phyloP scores from a whole-genome alignment of 2,329 filamentous ascomycete species.

The Colletotrichum karsti region DNA sequence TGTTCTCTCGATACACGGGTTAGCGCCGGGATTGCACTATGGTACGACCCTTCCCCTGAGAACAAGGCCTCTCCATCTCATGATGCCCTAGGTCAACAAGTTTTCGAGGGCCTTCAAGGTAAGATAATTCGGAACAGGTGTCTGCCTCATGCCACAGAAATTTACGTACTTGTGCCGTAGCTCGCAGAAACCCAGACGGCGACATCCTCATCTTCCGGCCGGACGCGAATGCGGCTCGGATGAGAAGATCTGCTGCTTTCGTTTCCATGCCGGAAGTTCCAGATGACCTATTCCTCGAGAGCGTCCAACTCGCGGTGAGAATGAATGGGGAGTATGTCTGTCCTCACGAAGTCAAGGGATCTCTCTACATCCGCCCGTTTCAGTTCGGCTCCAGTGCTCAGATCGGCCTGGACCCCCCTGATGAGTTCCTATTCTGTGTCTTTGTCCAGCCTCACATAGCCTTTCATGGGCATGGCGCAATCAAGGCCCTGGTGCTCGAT shows the following conservation, averaged over 20 bases:
- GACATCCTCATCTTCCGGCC: background rate
- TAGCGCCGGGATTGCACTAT: slow-evolving; percentile 1
- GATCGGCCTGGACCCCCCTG: slow-evolving; percentile 39
- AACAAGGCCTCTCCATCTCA: background rate
- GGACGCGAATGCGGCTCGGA: background rate
- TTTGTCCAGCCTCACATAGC: slow-evolving; percentile 73
- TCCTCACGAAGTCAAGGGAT: slow-evolving; percentile 67
- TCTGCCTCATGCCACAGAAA: background rate
- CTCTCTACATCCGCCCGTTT: slow-evolving; percentile 74
- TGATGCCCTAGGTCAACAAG: background rate
- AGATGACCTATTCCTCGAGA: slow-evolving; percentile 63
- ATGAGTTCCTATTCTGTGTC: slow-evolving; percentile 70
- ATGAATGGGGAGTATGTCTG: slow-evolving; percentile 75
- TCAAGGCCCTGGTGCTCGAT: slow-evolving; percentile 72
- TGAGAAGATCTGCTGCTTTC: background rate
- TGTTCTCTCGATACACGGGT: background rate
- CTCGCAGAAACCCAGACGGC: background rate
- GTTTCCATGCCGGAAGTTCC: slow-evolving; percentile 72
- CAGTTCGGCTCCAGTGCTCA: slow-evolving; percentile 58
- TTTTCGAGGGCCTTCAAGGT: slow-evolving; percentile 7
- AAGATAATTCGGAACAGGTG: background rate
- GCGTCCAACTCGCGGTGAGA: slow-evolving; percentile 67
- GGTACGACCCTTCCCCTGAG: background rate
- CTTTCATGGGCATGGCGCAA: slow-evolving; percentile 43
- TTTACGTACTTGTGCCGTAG: background rate